Evolutionary conservation across 2,329 filamentous ascomycete species (phyloP).

Genomic region (Penicillium frequentans): DNA sequence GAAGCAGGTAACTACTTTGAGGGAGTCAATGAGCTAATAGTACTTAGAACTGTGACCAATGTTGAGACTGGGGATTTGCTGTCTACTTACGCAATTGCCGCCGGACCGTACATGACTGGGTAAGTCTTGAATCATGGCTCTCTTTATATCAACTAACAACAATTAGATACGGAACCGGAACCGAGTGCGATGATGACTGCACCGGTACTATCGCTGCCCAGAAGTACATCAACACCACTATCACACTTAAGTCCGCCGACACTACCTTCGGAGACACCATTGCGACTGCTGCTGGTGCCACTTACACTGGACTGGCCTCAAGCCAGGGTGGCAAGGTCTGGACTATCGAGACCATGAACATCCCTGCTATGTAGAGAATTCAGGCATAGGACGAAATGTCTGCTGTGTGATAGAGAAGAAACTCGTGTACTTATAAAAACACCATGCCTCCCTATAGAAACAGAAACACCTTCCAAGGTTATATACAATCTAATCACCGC

Average conservation of each 20-base stretch:
- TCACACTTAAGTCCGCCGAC: conserved; percentile 37
- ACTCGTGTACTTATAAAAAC: neutral
- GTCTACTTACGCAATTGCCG: conserved; percentile 35
- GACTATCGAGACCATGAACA: conserved; percentile 37
- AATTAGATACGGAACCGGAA: conserved; percentile 39
- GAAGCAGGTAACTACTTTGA: too few species aligned
- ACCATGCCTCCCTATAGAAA: neutral
- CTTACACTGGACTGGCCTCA: conserved; percentile 34
- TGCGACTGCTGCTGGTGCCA: conserved; percentile 30
- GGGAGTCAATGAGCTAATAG: neutral
- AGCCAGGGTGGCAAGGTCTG: conserved; percentile 39
- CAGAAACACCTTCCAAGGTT: neutral
- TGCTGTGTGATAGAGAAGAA: neutral
- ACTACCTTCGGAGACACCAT: conserved; percentile 27
- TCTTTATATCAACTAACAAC: neutral
- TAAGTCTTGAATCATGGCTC: conserved; percentile 1
- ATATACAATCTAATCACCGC: conserved; percentile 1
- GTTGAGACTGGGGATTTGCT: conserved; percentile 34
- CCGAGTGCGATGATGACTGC: conserved; percentile 41
- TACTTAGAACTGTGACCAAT: conserved; percentile 34
- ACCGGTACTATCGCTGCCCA: conserved; percentile 41
- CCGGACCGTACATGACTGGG: conserved; percentile 41
- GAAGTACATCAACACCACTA: conserved; percentile 41
- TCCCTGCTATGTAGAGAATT: conserved; percentile 34
- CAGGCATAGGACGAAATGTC: neutral